Conservation (phyloP, 2,329 filamentous ascomycete genomes). For the Pseudomassariella vexata region DNA sequence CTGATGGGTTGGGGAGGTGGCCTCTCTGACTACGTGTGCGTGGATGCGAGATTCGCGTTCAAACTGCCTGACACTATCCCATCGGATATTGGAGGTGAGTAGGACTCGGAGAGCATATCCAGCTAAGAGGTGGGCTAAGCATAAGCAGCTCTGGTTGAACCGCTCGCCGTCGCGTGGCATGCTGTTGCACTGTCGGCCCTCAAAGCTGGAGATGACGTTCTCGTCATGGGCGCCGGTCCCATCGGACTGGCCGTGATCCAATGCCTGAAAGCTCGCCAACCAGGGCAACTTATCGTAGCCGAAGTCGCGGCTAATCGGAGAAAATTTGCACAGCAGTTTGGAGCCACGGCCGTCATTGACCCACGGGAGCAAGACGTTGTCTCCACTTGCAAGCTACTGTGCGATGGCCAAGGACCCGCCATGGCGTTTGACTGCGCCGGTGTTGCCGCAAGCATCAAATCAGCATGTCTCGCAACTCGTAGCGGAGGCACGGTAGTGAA, state of each 20-base stretch:
- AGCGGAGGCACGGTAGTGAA: slow-evolving; percentile 55
- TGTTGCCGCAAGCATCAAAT: slow-evolving; percentile 42
- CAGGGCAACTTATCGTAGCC: slow-evolving; percentile 49
- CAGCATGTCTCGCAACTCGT: slow-evolving; percentile 41
- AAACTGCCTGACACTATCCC: slow-evolving; percentile 45
- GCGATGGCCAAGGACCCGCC: slow-evolving; percentile 44
- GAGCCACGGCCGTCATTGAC: slow-evolving; percentile 49
- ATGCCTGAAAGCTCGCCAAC: slow-evolving; percentile 47
- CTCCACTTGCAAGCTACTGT: slow-evolving; percentile 37
- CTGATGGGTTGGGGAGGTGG: slow-evolving; percentile 44
- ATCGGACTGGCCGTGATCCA: slow-evolving; percentile 57
- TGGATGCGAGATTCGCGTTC: slow-evolving; percentile 41
- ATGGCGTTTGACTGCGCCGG: slow-evolving; percentile 59
- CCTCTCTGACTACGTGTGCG: slow-evolving; percentile 47
- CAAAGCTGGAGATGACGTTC: slow-evolving; percentile 36
- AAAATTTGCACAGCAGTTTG: slow-evolving; percentile 45
- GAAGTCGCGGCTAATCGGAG: slow-evolving; percentile 48
- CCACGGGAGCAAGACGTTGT: slow-evolving; percentile 45
- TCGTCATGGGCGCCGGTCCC: slow-evolving; percentile 57
- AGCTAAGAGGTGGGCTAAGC: too few species aligned
- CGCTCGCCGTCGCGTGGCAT: slow-evolving; percentile 60
- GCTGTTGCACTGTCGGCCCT: slow-evolving; percentile 46
- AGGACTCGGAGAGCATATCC: too few species aligned
- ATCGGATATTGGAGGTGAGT: slow-evolving; percentile 38
- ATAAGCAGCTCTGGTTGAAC: slow-evolving; percentile 56